Base-by-base conservation (phyloP, 495 filamentous ascomycete genomes). In the Talaromyces stipitatus region DNA sequence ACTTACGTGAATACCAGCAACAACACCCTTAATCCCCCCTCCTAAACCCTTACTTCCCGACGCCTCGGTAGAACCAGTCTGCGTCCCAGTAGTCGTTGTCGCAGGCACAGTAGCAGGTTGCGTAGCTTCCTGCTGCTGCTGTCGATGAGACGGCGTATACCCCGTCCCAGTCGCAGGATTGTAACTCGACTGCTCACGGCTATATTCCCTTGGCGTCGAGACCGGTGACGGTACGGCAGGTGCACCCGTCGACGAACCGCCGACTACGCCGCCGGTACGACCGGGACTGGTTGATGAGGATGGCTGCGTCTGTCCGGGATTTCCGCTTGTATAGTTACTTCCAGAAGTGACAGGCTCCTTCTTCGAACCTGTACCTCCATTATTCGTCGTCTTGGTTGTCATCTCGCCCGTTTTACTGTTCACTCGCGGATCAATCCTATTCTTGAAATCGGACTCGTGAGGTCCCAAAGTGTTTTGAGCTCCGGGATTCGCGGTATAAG, bases 391-490 rank as follows among this genome's bases (percentile, higher is more conserved):
- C 16, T 57, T 62, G 12, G 36, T 60, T 32, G 51, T 54, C 46
- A 50, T 60, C 38, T 50, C 27, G 26, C 54, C 59, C 5, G 50
- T 62, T 33, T 38, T 55, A 12, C 38, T 54, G 52, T 70, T 61
- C 9, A 69, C 69, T 16, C 69, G 69, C 8, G 70, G 70, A 62
- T 82, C 80, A 47, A 62, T 60, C 63, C 82, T 82, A 70, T 86
- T 86, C 53, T 77, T 70, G 12, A 82, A 22, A 61, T 78, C 73
- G 51, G 74, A 81, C 53, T 61, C 62, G 69, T 74, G 76, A 4
- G 72, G 78, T 10, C 73, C 71, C 41, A 63, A 59, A 36, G 69
- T 78, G 54, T 64, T 58, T 24, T 4, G 51, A 57, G 26, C 28
- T 50, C 24, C 30, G n/a, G 43, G 51, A 20, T 63, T 59, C 14